phyloP scores from a whole-genome alignment of 2,329 filamentous ascomycete species.

The Penicillium hordei region DNA sequence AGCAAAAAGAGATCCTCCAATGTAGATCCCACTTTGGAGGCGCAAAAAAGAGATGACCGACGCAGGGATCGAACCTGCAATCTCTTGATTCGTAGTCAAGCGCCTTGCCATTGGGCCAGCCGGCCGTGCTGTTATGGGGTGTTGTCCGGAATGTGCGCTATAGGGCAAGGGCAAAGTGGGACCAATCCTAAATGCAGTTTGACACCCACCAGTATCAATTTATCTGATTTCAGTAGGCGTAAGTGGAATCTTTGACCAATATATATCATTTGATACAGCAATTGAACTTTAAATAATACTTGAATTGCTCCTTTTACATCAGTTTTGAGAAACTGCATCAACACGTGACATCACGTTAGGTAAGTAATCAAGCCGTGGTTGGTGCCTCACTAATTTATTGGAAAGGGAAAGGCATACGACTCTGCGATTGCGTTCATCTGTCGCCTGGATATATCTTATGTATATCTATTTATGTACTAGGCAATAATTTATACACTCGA shows the following conservation, averaged over 20 bases:
- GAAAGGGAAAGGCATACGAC: neutral
- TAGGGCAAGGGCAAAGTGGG: neutral
- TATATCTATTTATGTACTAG: neutral
- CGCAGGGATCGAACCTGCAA: conserved; percentile 50
- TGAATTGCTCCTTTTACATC: neutral
- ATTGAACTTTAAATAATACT: too few species aligned
- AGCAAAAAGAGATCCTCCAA: neutral
- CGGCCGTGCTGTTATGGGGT: neutral
- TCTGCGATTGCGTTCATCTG: neutral
- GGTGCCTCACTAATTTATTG: neutral
- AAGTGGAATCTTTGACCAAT: too few species aligned
- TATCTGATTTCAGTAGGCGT: neutral
- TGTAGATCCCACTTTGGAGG: accelerated
- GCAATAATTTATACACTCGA: neutral
- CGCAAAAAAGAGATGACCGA: conserved; percentile 33
- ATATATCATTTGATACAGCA: too few species aligned
- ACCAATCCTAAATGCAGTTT: neutral
- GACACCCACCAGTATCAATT: too few species aligned
- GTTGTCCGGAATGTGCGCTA: accelerated
- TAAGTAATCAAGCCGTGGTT: neutral
- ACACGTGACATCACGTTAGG: neutral
- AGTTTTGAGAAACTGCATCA: neutral
- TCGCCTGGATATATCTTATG: neutral
- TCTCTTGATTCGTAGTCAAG: conserved; percentile 56
- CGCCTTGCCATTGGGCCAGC: conserved; percentile 51